Base-by-base conservation (phyloP, 768 basidiomycete species). In the Austroboletus festivus region DNA sequence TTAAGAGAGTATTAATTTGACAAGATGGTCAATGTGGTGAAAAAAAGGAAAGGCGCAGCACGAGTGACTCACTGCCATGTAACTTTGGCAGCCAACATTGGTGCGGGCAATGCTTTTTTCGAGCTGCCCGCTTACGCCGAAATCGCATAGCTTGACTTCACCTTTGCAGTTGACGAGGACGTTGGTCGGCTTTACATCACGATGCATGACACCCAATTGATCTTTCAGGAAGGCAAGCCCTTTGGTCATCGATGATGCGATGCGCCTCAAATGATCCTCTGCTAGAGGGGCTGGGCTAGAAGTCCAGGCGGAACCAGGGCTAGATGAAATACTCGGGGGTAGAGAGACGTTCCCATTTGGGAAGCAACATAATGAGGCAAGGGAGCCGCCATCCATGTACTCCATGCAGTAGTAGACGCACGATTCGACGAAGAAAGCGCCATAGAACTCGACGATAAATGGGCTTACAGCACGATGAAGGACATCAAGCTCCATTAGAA, bases 361-460 rank as follows among this genome's bases (percentile, higher is more conserved):
- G 80, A 51, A 84, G 80, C 71, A 71, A 26, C 60, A 74, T 68
- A 54, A 76, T 70, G 22, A 98, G 66, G 97, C 96, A 40, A 99
- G 78, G 34, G 85, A 89, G n/a, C 94, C 93, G 11, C 93, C 94
- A 65, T 99, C 95, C 96, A 99, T 99, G 71, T 86, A 91, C 74
- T 99, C 96, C 94, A 98, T 98, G 70, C 94, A 98, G 68, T 96
- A 97, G 71, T 99, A 97, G 20, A 99, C 96, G 67, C 95, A 99
- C n/a, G 91, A 91, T 65, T 99, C 96, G 69, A 96, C 93, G 70
- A 96, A 97, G 74, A 99, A 99, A 4, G 96, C 96, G 38, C 96
- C 96, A 64, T 95, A 98, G 59, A 99, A 99, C 52, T 98, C 96
- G 60, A 99, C 91, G 56, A 98, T 98, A 62, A 90, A 84, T 3